These are phyloP conservation scores for Pseudogymnoascus sp. DNA, from an alignment of 2,329 filamentous ascomycete genomes.

Conservation along the genomic window DNA sequence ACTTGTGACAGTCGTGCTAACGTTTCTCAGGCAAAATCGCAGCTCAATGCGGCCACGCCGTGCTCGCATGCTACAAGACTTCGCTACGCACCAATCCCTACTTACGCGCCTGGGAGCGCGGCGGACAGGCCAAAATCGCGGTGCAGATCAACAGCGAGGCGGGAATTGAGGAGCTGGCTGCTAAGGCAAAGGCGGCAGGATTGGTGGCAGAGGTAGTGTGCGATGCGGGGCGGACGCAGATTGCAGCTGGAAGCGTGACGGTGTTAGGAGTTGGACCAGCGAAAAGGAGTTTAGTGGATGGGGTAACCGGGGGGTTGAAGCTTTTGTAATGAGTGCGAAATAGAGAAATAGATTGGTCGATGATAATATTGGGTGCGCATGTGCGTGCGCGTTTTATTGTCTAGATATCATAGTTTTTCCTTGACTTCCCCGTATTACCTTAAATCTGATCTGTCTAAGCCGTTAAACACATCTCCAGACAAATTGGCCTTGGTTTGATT, in stretches of 20 bases:
- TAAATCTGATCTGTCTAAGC: neutral
- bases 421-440: neutral
- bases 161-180: slow-evolving; percentile 66
- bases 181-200: slow-evolving; percentile 73
- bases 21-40: slow-evolving; percentile 75
- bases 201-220: slow-evolving; percentile 84
- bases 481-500: neutral
- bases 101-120: slow-evolving; percentile 75
- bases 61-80: slow-evolving; percentile 91
- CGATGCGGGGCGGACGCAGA: slow-evolving; percentile 96
- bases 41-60: slow-evolving; percentile 92
- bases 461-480: neutral
- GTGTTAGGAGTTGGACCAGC: slow-evolving; percentile 79
- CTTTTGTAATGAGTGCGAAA: slow-evolving; percentile 49
- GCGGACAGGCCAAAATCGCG: slow-evolving; percentile 89
- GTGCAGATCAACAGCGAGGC: slow-evolving; percentile 83
- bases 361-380: neutral
- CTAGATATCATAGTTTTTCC: neutral
- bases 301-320: slow-evolving; percentile 79
- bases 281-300: slow-evolving; percentile 78
- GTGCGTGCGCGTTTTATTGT: neutral
- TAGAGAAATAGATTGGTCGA: slow-evolving; percentile 17
- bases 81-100: slow-evolving; percentile 55
- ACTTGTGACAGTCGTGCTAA: slow-evolving; percentile 5
- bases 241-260: slow-evolving; percentile 84